These are phyloP conservation scores for Penicillium sp. DNA, from an alignment of 2,329 filamentous ascomycete species.

Conservation along the genomic window DNA sequence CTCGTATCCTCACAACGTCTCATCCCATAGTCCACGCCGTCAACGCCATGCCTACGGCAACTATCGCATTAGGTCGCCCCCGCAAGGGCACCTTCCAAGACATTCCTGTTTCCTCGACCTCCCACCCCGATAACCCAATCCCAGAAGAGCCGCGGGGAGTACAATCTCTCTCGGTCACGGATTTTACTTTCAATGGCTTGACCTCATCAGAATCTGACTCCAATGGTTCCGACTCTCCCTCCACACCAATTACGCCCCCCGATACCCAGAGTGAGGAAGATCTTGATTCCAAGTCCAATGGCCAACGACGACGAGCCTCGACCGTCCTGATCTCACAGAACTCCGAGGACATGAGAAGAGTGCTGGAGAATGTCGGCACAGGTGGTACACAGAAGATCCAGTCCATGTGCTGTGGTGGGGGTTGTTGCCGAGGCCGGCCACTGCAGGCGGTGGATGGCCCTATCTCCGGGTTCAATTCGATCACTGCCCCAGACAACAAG, in stretches of 20 bases:
- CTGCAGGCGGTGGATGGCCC: slow-evolving; percentile 47
- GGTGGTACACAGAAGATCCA: slow-evolving; percentile 61
- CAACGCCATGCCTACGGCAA: slow-evolving; percentile 26
- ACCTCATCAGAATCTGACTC: slow-evolving; percentile 36
- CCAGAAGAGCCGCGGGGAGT: slow-evolving; percentile 48
- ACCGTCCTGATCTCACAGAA: slow-evolving; percentile 57
- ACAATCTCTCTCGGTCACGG: slow-evolving; percentile 38
- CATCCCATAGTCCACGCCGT: slow-evolving; percentile 32
- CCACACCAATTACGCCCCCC: slow-evolving; percentile 45
- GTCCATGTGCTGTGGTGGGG: slow-evolving; percentile 65
- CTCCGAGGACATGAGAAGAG: slow-evolving; percentile 58
- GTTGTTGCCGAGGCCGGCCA: slow-evolving; percentile 62
- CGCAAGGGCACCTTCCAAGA: slow-evolving; percentile 27
- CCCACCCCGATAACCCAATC: slow-evolving; percentile 49
- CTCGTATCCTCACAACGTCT: not conserved
- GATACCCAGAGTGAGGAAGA: slow-evolving; percentile 41
- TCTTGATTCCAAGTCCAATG: slow-evolving; percentile 14
- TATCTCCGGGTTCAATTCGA: slow-evolving; percentile 46
- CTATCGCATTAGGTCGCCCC: slow-evolving; percentile 23
- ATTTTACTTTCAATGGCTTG: slow-evolving; percentile 29
- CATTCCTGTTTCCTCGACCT: slow-evolving; percentile 42
- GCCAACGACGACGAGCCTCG: slow-evolving; percentile 45
- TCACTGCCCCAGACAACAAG: slow-evolving; percentile 65
- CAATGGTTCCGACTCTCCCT: slow-evolving; percentile 37
- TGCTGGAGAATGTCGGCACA: slow-evolving; percentile 55